Evolutionary conservation across 169 alveolate genomes (phyloP).

Genomic region (Plasmodium vinckei): DNA sequence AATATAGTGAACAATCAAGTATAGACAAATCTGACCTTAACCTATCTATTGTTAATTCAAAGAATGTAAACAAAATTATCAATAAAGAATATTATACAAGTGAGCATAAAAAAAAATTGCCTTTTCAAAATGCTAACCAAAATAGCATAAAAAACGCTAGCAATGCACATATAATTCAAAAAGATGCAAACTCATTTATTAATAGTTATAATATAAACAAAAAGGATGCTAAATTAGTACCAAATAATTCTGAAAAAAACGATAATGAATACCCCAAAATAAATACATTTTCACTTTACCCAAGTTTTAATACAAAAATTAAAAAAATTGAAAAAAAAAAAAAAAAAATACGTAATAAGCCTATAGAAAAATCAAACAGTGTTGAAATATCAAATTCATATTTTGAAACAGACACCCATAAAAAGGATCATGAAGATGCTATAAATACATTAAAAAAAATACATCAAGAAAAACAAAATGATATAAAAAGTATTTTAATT

Average conservation of each 20-base stretch:
- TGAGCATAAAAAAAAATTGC: no score
- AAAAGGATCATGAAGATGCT: no score
- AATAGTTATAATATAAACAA: neutral
- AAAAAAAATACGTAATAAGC: neutral
- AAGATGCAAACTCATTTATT: neutral
- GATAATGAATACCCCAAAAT: neutral
- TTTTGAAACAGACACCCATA: no score
- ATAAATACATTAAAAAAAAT: no score
- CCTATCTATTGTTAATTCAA: neutral
- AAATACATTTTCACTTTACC: no score
- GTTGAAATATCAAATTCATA: neutral
- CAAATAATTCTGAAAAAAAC: neutral
- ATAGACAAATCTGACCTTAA: neutral
- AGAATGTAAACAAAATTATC: neutral
- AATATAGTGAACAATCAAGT: neutral
- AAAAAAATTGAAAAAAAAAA: neutral
- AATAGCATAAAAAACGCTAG: neutral
- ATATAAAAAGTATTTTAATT: constrained; percentile 15
- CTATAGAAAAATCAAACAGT: neutral
- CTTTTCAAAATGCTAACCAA: no score
- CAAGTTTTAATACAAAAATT: no score
- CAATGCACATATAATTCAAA: neutral
- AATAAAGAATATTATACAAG: neutral
- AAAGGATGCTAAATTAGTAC: neutral
- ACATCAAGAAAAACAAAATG: neutral